Evolutionary conservation across 2,329 filamentous ascomycete species (phyloP).

Genomic region (Verticillium tricorpus): DNA sequence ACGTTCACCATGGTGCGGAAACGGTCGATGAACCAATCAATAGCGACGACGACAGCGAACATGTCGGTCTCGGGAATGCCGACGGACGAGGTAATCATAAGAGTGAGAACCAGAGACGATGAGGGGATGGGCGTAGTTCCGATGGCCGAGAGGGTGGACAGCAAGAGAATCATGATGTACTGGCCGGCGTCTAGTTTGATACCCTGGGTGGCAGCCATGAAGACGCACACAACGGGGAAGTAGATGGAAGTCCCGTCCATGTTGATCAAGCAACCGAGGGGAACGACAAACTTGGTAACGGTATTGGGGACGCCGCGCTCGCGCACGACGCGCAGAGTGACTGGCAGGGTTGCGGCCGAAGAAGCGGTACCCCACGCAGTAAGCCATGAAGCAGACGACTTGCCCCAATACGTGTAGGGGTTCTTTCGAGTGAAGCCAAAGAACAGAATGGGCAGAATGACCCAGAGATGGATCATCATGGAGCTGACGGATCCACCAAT

Average conservation of each 20-base stretch:
- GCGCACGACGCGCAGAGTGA: constrained; percentile 38
- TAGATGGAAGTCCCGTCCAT: constrained; percentile 53
- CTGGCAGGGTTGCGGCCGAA: constrained; percentile 45
- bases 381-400: constrained; percentile 45
- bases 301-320: constrained; percentile 33
- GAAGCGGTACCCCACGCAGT: constrained; percentile 51
- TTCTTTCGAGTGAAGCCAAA: constrained; percentile 36
- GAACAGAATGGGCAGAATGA: constrained; percentile 40
- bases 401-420: constrained; percentile 42
- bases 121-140: constrained; percentile 50
- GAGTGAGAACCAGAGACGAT: constrained; percentile 44
- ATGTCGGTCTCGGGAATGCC: constrained; percentile 41
- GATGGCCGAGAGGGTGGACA: constrained; percentile 47
- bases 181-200: constrained; percentile 34
- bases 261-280: constrained; percentile 44
- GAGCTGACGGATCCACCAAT: constrained; percentile 40
- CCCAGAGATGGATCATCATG: constrained; percentile 42
- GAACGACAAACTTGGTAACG: constrained; percentile 40
- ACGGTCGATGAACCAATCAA: constrained; percentile 53
- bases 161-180: constrained; percentile 43
- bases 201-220: constrained; percentile 46
- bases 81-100: constrained; percentile 45
- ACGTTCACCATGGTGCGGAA: constrained; percentile 50
- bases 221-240: constrained; percentile 48
- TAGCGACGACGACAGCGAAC: constrained; percentile 48